phyloP scores from a whole-genome alignment of 1,284 basidiomycete genomes.

The Tausonia pullulans region DNA sequence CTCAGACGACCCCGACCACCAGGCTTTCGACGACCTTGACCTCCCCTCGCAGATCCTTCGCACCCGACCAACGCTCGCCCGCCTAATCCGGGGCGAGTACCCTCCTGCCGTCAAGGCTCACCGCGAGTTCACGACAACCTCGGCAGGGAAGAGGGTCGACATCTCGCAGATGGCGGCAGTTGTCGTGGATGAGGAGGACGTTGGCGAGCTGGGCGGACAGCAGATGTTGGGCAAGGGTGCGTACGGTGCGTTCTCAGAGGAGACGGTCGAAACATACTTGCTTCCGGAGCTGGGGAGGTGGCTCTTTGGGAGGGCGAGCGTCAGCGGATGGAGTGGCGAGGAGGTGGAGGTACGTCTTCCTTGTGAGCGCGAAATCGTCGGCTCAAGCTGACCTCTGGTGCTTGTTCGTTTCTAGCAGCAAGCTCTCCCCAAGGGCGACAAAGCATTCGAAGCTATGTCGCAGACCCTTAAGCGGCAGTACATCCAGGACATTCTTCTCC shows the following conservation, averaged over 20 bases:
- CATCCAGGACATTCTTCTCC: not conserved
- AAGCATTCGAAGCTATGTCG: not conserved
- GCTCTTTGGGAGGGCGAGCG: not conserved
- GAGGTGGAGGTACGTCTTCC: not conserved
- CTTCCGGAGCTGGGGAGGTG: conserved; percentile 3
- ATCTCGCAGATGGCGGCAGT: not conserved
- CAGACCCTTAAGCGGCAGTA: not conserved
- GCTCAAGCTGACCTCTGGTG: no score
- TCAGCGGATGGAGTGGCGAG: not conserved
- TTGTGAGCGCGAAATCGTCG: not conserved
- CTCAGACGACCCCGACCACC: not conserved
- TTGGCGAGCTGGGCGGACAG: not conserved
- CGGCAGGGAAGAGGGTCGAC: not conserved
- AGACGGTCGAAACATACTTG: not conserved
- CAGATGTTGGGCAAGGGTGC: not conserved
- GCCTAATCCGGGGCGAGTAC: conserved; percentile 6
- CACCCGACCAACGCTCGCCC: not conserved
- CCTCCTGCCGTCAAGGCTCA: conserved; percentile 1
- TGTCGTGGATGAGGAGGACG: not conserved
- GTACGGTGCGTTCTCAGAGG: not conserved
- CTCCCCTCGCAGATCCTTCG: conserved; percentile 2
- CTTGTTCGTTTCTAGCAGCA: not conserved
- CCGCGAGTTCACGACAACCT: not conserved
- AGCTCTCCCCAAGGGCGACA: not conserved
- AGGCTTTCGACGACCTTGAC: not conserved